Evolutionary conservation across 1,284 basidiomycete genomes (phyloP), one percentile per base, ranked within the genome.

Genomic region (Heliocybe sulcata): DNA sequence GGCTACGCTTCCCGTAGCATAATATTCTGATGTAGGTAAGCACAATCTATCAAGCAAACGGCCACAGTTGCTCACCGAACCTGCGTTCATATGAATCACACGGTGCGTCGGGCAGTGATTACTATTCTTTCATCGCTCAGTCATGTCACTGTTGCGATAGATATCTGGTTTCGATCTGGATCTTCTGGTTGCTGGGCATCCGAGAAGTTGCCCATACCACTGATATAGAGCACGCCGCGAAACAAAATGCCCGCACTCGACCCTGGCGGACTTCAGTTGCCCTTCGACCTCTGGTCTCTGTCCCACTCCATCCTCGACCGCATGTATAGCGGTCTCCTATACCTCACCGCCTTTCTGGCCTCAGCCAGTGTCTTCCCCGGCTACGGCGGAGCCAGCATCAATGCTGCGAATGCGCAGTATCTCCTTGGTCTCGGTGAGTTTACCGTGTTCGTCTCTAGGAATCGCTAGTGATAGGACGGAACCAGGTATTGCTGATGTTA

Each of bases 401-500:
- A 9, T 12, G 47, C 31, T 6, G n/a, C 52, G 3, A 61, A 61
- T 14, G 61, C 57, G 10, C 76, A 77, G 64, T 83, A 83, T 64
- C 64, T 83, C 35, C 65, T 84, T 9, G 82, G 81, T 22, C 69
- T 85, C 22, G 82, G 81, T 82, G 65, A 69, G 76, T 64, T 27
- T 14, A 23, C 16, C 31, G 35, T 57, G 16, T 22, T 2, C 47
- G 38, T 26, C 3, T 35, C 12, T 16, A 38, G 14, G 20, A 27
- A 20, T 20, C 14, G 35, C 57, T 14, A 42, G 35, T 54, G 51
- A 51, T n/a, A 3, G 29, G 52, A 12, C 33, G 31, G 38, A 16
- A 31, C 33, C 47, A 84, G 87, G 90, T 14, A 82, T 83, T 60
- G 89, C 80, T 25, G 90, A 92, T 62, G 80, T 92, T 58, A 92